Evolutionary conservation across 139 green algal genomes (phyloP).

Genomic region (Diplosphaera chodatii): DNA sequence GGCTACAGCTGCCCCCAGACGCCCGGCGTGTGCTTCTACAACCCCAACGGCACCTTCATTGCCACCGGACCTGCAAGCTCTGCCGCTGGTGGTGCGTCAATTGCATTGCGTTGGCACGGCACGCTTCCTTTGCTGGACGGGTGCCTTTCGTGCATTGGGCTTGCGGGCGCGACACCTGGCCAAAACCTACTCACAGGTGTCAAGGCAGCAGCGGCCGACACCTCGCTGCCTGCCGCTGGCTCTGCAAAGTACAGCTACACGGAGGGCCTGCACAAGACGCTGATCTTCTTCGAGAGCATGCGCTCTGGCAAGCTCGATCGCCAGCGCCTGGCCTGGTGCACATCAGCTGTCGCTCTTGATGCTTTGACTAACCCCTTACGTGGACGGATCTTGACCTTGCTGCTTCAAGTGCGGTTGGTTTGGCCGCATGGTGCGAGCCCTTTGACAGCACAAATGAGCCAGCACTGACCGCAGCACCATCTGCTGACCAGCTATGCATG

Average conservation of each 20-base stretch:
- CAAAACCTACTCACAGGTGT: too few species aligned
- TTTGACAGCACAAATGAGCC: too few species aligned
- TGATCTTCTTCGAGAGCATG: constrained; percentile 9
- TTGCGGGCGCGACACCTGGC: too few species aligned
- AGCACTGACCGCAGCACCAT: neutral
- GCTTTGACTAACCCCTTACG: too few species aligned
- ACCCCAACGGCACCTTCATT: neutral
- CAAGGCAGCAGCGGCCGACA: neutral
- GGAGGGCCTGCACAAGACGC: constrained; percentile 9
- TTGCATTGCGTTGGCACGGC: neutral
- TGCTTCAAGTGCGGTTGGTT: too few species aligned
- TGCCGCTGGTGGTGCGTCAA: neutral
- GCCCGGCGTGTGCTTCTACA: neutral
- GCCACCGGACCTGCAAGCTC: neutral
- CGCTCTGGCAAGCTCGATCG: neutral
- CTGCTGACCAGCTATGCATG: neutral
- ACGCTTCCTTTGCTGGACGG: too few species aligned
- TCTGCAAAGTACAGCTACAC: constrained; percentile 5
- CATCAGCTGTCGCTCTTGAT: too few species aligned
- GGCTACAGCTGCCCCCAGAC: neutral
- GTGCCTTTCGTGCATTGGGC: too few species aligned
- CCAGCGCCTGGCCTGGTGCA: constrained; percentile 7
- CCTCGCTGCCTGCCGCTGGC: neutral
- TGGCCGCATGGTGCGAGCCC: too few species aligned
- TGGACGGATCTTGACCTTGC: too few species aligned